A percentile compares a stretch with the other conserved stretches of the same genome.
These are phyloP conservation scores for Monosporozyma yasuniensis DNA, from an alignment of 805 yeast genomes.

Conservation along the genomic window DNA sequence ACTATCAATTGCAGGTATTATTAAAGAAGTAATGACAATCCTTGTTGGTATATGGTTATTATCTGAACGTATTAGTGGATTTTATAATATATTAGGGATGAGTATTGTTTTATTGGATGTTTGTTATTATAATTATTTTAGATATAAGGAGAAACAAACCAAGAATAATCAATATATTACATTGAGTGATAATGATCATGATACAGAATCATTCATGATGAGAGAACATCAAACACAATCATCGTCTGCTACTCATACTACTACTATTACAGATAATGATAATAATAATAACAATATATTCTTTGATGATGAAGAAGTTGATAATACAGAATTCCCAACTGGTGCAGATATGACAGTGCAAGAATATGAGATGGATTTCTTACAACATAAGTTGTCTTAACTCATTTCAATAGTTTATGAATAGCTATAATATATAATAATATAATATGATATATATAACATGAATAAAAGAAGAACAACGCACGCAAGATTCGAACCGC, in stretches of 20 bases:
- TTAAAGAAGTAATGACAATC: conserved; percentile 85
- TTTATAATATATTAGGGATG: conserved; percentile 66
- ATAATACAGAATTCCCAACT: conserved; percentile 3
- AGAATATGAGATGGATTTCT: conserved; percentile 7
- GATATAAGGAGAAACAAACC: conserved; percentile 30
- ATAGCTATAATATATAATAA: too few species aligned
- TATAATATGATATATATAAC: too few species aligned
- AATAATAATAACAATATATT: neutral
- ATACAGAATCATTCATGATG: neutral
- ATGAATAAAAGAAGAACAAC: too few species aligned
- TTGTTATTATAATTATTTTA: conserved; percentile 68
- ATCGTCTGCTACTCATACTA: neutral
- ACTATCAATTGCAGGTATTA: conserved; percentile 81
- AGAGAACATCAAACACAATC: neutral
- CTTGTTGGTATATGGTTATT: conserved; percentile 56
- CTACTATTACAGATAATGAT: neutral
- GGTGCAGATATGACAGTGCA: conserved; percentile 5
- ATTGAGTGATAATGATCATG: neutral
- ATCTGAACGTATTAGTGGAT: conserved; percentile 55
- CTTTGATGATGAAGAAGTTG: neutral
- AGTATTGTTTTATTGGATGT: conserved; percentile 69
- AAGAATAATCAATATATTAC: conserved; percentile 1
- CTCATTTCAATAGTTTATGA: too few species aligned
- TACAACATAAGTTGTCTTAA: conserved; percentile 1
- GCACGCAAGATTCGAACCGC: too few species aligned